Percentiles rank a stretch among this genome's conserved stretches.
Conservation (phyloP, 257 asterid species). For the Lavandula angustifolia region DNA sequence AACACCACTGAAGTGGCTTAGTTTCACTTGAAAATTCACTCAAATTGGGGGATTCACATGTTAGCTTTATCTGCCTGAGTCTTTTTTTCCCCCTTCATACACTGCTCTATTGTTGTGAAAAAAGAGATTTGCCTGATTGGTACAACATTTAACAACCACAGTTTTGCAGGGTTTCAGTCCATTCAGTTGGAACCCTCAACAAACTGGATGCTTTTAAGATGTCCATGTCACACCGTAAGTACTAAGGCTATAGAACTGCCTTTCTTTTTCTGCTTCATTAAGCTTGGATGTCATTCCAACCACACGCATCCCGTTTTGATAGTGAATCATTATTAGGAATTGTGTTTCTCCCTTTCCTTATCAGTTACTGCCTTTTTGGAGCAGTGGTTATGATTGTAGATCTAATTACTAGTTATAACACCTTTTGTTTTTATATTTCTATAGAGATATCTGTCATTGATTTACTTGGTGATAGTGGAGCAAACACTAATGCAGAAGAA, state of each 20-base stretch:
- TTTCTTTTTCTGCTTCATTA: conserved; percentile 17
- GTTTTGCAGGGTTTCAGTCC: conserved; percentile 41
- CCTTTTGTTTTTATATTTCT: conserved; percentile 26
- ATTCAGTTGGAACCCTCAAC: conserved; percentile 35
- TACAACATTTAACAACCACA: conserved; percentile 29
- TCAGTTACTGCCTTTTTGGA: conserved; percentile 22
- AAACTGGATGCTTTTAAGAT: conserved; percentile 38
- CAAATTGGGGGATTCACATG: conserved; percentile 11
- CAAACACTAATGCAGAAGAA: conserved; percentile 38
- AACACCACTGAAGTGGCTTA: conserved; percentile 19
- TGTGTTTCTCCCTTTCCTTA: conserved; percentile 19
- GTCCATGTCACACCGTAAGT: conserved; percentile 40
- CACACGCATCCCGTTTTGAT: conserved; percentile 1
- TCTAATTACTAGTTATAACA: not conserved
- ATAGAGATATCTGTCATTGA: conserved; percentile 72
- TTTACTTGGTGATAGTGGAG: conserved; percentile 69
- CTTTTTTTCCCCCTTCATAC: conserved; percentile 28
- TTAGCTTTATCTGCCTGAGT: conserved; percentile 20
- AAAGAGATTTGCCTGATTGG: conserved; percentile 3
- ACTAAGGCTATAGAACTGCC: conserved; percentile 7
- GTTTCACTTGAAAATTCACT: conserved; percentile 4
- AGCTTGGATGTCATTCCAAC: conserved; percentile 19
- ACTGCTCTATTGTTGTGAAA: conserved; percentile 13
- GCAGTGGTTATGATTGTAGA: conserved; percentile 5
- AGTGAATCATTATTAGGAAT: conserved; percentile 22